Conservation (phyloP, 441 rosid species). For the Populus hybrid region DNA sequence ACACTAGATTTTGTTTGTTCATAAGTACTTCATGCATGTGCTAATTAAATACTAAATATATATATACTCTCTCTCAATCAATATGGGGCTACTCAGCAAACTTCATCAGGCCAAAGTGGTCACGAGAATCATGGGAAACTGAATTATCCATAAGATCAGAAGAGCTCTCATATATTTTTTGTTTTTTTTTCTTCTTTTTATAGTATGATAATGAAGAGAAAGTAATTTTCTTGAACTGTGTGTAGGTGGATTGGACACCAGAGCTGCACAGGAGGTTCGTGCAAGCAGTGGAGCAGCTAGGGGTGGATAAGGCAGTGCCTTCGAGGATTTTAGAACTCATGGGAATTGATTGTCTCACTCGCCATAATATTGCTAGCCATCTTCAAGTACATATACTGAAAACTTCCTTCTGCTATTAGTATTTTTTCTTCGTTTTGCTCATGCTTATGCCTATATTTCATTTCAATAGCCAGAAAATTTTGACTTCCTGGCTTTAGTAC, state of each 20-base stretch:
- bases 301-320: slow-evolving; percentile 95
- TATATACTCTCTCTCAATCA: neutral
- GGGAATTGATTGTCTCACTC: slow-evolving; percentile 87
- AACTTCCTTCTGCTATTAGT: neutral
- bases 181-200: neutral
- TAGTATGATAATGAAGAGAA: neutral
- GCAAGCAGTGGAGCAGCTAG: slow-evolving; percentile 90
- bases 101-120: neutral
- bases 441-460: neutral
- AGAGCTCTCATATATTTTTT: neutral
- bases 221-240: slow-evolving; percentile 21
- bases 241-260: slow-evolving; percentile 96
- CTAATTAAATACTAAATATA: neutral
- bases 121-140: slow-evolving; percentile 30
- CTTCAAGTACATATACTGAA: slow-evolving; percentile 63
- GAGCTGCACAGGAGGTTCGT: slow-evolving; percentile 90
- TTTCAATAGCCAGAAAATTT: too few species aligned
- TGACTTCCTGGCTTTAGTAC: too few species aligned
- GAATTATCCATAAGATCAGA: slow-evolving; percentile 3
- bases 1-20: neutral
- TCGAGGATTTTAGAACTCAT: slow-evolving; percentile 85
- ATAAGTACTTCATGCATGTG: too few species aligned
- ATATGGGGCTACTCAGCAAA: neutral
- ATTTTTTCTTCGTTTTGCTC: neutral
- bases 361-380: slow-evolving; percentile 94